phyloP scores from a whole-genome alignment of 129 eudicot genomes.

The Scalesia atractyloides region DNA sequence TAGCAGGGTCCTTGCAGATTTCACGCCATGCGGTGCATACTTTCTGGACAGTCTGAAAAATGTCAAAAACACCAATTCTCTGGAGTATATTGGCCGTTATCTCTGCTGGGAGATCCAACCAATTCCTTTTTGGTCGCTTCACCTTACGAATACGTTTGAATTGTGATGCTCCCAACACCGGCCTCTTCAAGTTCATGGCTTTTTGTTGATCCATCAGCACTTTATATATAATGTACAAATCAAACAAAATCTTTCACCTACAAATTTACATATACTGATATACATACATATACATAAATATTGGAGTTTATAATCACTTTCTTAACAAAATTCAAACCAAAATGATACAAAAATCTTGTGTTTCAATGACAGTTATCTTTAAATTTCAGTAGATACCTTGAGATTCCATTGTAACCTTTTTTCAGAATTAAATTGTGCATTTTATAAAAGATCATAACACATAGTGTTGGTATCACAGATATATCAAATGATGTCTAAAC shows the following conservation, averaged over 20 bases:
- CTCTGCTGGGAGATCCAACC: not conserved
- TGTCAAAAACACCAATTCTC: constrained; percentile 1
- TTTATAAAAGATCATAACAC: not conserved
- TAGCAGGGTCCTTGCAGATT: constrained; percentile 11
- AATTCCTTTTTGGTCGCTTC: constrained; percentile 16
- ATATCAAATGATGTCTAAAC: not conserved
- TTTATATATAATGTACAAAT: not conserved
- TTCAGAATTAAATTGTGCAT: not conserved
- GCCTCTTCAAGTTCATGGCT: no score
- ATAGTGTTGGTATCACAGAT: not conserved
- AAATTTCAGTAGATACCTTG: no score
- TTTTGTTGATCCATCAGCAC: not conserved
- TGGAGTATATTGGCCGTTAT: not conserved
- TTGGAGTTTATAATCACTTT: not conserved
- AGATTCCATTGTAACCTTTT: not conserved
- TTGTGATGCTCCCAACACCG: no score
- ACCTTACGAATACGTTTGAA: no score
- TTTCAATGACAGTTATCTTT: no score
- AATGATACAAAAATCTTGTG: not conserved
- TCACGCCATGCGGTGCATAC: constrained; percentile 10
- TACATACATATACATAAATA: not conserved
- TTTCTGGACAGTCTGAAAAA: constrained; percentile 12
- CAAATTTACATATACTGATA: not conserved
- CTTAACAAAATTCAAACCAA: not conserved
- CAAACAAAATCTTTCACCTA: not conserved